These are phyloP conservation scores for Clavispora asparagi DNA, from an alignment of 805 yeast species.

Conservation along the genomic window DNA sequence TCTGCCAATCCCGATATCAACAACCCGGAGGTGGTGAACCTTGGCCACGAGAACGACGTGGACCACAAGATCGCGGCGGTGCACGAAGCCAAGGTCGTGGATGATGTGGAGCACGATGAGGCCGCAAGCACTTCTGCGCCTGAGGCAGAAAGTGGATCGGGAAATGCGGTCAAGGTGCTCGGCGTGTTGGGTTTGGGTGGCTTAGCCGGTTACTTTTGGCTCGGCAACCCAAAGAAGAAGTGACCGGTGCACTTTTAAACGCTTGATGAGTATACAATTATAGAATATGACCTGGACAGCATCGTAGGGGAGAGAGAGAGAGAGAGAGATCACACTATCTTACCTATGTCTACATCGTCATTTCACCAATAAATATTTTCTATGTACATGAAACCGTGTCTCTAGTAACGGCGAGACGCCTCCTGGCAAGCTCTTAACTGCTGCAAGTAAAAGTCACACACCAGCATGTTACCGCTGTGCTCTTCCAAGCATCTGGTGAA, in stretches of 20 bases:
- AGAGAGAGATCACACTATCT: too few relatives aligned
- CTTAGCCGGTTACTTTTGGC: slow-evolving; percentile 12
- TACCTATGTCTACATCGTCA: too few relatives aligned
- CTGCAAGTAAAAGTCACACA: slow-evolving; percentile 94
- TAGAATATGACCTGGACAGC: background rate
- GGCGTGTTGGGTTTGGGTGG: slow-evolving; percentile 16
- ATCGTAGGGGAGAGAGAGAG: background rate
- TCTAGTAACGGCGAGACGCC: slow-evolving; percentile 76
- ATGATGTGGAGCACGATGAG: slow-evolving; percentile 33
- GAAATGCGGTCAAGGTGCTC: slow-evolving; percentile 4
- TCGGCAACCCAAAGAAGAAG: slow-evolving; percentile 5
- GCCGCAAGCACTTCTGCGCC: slow-evolving; percentile 2
- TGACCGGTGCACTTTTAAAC: background rate
- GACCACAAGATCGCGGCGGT: slow-evolving; percentile 31
- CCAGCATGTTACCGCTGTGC: slow-evolving; percentile 92
- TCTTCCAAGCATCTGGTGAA: slow-evolving; percentile 95
- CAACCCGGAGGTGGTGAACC: slow-evolving; percentile 28
- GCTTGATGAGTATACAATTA: background rate
- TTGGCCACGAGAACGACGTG: slow-evolving; percentile 28
- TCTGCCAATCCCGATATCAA: slow-evolving; percentile 39
- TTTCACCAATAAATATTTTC: slow-evolving; percentile 1
- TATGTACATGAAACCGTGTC: background rate
- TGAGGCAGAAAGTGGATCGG: background rate
- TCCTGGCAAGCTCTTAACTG: slow-evolving; percentile 97
- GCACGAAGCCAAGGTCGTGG: slow-evolving; percentile 28